Percentiles rank a stretch among this genome's conserved stretches.
Conservation (phyloP, 1,284 basidiomycete genomes). For the Sparassis latifolia region DNA sequence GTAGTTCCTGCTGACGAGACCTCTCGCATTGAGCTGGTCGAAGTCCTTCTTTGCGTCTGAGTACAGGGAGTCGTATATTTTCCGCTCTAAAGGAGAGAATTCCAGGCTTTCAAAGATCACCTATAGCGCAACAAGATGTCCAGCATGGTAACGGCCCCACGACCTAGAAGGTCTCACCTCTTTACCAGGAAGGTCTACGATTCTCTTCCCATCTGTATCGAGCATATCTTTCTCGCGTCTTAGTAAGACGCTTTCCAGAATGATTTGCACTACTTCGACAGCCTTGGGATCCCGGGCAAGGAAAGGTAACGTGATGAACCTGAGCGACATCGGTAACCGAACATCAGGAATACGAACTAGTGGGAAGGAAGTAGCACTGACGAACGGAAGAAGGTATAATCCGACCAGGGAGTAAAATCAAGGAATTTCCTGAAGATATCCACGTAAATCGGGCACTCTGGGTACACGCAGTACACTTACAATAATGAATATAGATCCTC, state of each 20-base stretch:
- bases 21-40: constrained; percentile 70
- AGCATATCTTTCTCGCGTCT: constrained; percentile 95
- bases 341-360: not conserved
- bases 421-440: constrained; percentile 70
- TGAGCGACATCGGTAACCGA: constrained; percentile 21
- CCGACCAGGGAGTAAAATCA: constrained; percentile 87
- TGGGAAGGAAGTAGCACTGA: constrained; percentile 30
- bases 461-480: constrained; percentile 33
- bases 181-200: constrained; percentile 87
- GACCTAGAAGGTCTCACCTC: constrained; percentile 38
- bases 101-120: constrained; percentile 62
- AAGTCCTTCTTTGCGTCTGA: constrained; percentile 63
- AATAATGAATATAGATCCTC: constrained; percentile 90
- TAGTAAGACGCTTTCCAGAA: constrained; percentile 83
- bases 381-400: constrained; percentile 83
- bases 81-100: constrained; percentile 72
- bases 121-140: constrained; percentile 24
- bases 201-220: constrained; percentile 82
- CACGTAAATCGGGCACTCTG: no score
- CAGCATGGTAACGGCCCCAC: not conserved
- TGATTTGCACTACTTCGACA: constrained; percentile 89
- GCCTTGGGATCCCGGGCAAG: constrained; percentile 83
- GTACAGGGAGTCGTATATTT: constrained; percentile 79
- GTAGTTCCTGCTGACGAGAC: constrained; percentile 78
- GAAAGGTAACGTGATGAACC: constrained; percentile 88